Evolutionary conservation across 371 early-diverging fungal genomes (phyloP).

Genomic region (Circinella umbellata): DNA sequence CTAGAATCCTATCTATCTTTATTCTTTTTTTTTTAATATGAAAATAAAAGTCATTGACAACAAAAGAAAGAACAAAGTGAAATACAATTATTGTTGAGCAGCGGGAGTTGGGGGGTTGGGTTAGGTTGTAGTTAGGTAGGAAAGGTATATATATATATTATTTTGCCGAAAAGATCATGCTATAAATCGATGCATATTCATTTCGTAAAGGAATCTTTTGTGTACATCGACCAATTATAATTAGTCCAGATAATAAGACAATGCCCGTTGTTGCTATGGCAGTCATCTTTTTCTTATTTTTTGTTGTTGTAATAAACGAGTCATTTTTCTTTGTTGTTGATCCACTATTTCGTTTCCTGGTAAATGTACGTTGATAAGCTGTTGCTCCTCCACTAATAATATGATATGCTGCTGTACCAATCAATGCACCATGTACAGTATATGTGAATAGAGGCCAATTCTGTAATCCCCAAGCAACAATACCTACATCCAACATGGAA

Average conservation of each 20-base stretch:
- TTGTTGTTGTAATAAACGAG: too few relatives aligned
- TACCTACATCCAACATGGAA: conserved; percentile 48
- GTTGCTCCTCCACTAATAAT: conserved; percentile 31
- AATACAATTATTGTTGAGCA: too few relatives aligned
- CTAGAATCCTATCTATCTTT: too few relatives aligned
- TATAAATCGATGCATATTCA: conserved; percentile 46
- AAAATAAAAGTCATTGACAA: too few relatives aligned
- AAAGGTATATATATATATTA: background rate
- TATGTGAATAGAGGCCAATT: conserved; percentile 44
- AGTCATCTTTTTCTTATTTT: background rate
- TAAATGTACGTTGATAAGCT: conserved; percentile 23
- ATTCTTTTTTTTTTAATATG: too few relatives aligned
- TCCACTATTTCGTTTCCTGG: background rate
- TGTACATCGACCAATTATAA: conserved; percentile 35
- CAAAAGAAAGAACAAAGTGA: too few relatives aligned
- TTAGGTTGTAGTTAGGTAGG: too few relatives aligned
- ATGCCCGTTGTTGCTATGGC: conserved; percentile 25
- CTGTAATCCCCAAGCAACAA: conserved; percentile 50
- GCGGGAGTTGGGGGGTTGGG: too few relatives aligned
- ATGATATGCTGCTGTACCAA: conserved; percentile 38
- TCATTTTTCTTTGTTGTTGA: background rate
- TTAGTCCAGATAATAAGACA: conserved; percentile 30
- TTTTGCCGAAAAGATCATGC: conserved; percentile 17
- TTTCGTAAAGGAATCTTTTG: conserved; percentile 48
- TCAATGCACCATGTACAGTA: conserved; percentile 33